These are phyloP conservation scores for Epipyxis sp. DNA, from an alignment of 108 stramenopile species.

Conservation along the genomic window DNA sequence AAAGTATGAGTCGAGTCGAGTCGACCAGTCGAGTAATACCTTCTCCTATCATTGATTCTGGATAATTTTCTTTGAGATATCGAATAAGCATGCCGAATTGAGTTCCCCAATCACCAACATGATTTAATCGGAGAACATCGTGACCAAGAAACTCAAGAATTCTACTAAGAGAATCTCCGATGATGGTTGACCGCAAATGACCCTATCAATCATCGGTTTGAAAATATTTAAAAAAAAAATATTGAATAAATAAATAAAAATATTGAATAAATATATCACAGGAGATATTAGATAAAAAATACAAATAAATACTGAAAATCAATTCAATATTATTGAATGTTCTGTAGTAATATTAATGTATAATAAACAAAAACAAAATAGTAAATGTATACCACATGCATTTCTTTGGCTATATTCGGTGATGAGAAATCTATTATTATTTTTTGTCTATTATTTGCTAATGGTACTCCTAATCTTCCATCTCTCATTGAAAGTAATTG, in stretches of 20 bases:
- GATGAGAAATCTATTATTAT: slow-evolving; percentile 95
- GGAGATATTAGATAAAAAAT: no score
- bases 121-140: slow-evolving; percentile 84
- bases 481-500: slow-evolving; percentile 44
- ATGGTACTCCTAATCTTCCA: slow-evolving; percentile 37
- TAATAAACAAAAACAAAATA: no score
- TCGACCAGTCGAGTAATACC: no score
- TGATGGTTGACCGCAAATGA: slow-evolving; percentile 94
- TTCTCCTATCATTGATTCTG: slow-evolving; percentile 72
- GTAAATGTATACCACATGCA: slow-evolving; percentile 87
- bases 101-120: slow-evolving; percentile 99
- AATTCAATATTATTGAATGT: no score
- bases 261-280: no score
- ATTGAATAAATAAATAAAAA: background rate
- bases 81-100: slow-evolving; percentile 99
- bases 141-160: slow-evolving; percentile 87
- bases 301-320: no score
- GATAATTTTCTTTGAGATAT: slow-evolving; percentile 90
- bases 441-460: background rate
- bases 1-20: no score
- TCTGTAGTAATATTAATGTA: no score
- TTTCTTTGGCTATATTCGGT: slow-evolving; percentile 99
- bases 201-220: slow-evolving; percentile 49
- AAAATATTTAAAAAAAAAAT: background rate
- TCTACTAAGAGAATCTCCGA: slow-evolving; percentile 91